Evolutionary conservation across 2,329 filamentous ascomycete species (phyloP).

Genomic region (Aspergillus sp.): DNA sequence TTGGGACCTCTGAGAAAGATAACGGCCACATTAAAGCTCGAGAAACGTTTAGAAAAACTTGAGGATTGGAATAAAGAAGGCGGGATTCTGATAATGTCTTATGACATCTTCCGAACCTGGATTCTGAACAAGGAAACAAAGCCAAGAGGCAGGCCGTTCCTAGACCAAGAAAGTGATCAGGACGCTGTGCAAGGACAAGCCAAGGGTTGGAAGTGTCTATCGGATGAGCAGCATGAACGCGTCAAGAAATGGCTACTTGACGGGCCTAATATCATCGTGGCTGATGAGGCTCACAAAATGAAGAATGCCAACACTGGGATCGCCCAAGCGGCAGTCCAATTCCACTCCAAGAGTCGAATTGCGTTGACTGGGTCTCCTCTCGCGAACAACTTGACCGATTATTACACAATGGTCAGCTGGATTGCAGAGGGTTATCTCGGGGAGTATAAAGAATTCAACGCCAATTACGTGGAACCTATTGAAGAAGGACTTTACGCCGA

Average conservation of each 20-base stretch:
- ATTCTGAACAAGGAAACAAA: slow-evolving; percentile 30
- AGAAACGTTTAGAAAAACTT: slow-evolving; percentile 44
- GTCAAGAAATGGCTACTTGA: slow-evolving; percentile 48
- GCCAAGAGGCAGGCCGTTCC: slow-evolving; percentile 4
- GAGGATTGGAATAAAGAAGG: slow-evolving; percentile 56
- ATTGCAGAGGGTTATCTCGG: slow-evolving; percentile 74
- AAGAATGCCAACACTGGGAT: slow-evolving; percentile 58
- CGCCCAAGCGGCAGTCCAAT: slow-evolving; percentile 48
- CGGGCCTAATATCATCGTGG: slow-evolving; percentile 65
- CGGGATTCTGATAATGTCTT: slow-evolving; percentile 72
- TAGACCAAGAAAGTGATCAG: background rate
- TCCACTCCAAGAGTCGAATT: slow-evolving; percentile 65
- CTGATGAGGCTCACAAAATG: slow-evolving; percentile 76
- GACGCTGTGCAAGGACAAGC: background rate
- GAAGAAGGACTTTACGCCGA: slow-evolving; percentile 62
- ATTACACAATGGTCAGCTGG: slow-evolving; percentile 84
- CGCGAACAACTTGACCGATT: slow-evolving; percentile 76
- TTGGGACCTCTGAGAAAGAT: slow-evolving; percentile 50
- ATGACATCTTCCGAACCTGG: slow-evolving; percentile 56
- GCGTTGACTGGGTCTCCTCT: slow-evolving; percentile 83
- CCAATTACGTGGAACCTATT: slow-evolving; percentile 67
- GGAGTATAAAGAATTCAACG: slow-evolving; percentile 58
- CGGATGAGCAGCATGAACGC: slow-evolving; percentile 32
- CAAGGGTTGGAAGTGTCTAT: slow-evolving; percentile 16
- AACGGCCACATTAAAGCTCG: slow-evolving; percentile 33